Conservation (phyloP, 176 grass and related monocot species). For the Triticum monococcum region DNA sequence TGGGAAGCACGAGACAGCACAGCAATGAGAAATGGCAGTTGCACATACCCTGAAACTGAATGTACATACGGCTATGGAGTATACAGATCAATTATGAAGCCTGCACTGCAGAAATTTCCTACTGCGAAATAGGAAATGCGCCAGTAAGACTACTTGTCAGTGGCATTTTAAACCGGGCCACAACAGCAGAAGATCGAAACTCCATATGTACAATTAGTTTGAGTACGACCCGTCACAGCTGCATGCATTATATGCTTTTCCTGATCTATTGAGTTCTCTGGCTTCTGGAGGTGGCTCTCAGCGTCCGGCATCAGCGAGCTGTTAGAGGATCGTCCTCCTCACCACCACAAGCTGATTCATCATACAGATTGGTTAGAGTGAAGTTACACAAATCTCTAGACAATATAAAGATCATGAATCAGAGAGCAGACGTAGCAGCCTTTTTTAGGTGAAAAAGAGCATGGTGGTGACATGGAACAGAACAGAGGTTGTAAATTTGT, state of each 20-base stretch:
- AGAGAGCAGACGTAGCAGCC: background rate
- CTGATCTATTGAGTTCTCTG: background rate
- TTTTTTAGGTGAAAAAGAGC: background rate
- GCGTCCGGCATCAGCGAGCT: conserved; percentile 18
- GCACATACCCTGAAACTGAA: conserved; percentile 7
- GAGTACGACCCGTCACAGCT: background rate
- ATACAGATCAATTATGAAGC: background rate
- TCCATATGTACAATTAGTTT: conserved; percentile 32
- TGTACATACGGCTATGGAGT: background rate
- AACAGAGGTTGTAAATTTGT: background rate
- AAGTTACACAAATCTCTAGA: conserved; percentile 11
- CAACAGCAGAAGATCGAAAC: background rate
- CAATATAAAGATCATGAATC: background rate
- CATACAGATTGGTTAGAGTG: background rate
- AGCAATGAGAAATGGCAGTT: background rate
- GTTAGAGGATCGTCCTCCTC: conserved; percentile 48
- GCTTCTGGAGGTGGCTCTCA: background rate
- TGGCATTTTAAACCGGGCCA: conserved; percentile 12
- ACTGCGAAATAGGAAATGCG: background rate
- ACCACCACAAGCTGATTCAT: conserved; percentile 49
- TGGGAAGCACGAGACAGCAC: background rate
- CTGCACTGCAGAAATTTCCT: background rate
- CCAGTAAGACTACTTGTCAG: background rate
- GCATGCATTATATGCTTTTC: background rate
- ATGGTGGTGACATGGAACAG: background rate